Conservation (phyloP, 352 stramenopile species). For the Phytophthora kernoviae region DNA sequence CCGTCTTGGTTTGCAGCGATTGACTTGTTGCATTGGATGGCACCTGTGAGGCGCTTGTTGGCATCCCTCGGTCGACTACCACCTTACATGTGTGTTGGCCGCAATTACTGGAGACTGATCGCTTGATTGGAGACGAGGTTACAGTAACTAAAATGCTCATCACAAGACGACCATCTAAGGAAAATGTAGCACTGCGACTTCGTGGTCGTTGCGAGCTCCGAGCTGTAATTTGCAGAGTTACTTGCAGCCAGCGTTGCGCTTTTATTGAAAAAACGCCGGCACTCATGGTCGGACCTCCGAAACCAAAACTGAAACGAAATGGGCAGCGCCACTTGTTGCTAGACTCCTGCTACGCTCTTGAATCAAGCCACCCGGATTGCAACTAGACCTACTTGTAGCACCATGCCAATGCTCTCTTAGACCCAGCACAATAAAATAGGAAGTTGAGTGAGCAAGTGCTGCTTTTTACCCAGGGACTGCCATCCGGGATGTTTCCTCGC, state of each 20-base stretch:
- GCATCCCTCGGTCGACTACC: too few relatives aligned
- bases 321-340: constrained; percentile 6
- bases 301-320: constrained; percentile 26
- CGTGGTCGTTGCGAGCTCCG: neutral
- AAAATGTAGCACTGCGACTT: neutral
- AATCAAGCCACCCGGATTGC: constrained; percentile 27
- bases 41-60: too few relatives aligned
- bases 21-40: too few relatives aligned
- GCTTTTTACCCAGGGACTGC: constrained; percentile 9
- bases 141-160: too few relatives aligned
- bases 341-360: constrained; percentile 11
- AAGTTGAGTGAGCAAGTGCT: neutral
- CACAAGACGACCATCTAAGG: constrained; percentile 1
- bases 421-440: constrained; percentile 1
- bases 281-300: constrained; percentile 11
- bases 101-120: too few relatives aligned
- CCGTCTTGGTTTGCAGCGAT: too few relatives aligned
- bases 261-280: constrained; percentile 7
- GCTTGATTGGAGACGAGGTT: too few relatives aligned
- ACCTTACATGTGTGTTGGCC: too few relatives aligned
- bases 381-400: constrained; percentile 10
- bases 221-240: constrained; percentile 9
- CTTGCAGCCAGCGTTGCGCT: constrained; percentile 13
- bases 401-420: constrained; percentile 6
- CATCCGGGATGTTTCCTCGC: constrained; percentile 27